Conservation (phyloP, 176 grass and related monocot species). For the Eleusine coracana region DNA sequence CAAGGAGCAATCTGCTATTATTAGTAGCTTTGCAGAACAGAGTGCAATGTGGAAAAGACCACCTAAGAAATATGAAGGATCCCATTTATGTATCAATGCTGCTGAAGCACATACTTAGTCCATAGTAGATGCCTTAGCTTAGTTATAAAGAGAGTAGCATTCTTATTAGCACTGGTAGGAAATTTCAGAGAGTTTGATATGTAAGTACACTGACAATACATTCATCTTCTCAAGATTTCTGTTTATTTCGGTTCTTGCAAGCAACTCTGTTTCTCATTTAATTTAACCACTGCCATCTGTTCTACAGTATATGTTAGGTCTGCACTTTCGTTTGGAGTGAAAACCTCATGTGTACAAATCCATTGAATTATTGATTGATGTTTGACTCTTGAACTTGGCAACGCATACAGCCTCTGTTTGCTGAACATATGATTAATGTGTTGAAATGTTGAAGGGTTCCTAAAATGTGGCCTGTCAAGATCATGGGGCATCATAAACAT, state of each 20-base stretch:
- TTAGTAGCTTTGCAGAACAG: slow-evolving; percentile 79
- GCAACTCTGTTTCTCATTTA: not conserved
- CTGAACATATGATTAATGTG: not conserved
- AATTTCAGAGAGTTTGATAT: slow-evolving; percentile 8
- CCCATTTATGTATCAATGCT: not conserved
- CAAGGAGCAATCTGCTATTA: slow-evolving; percentile 52
- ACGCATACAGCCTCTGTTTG: not conserved
- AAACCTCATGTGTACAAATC: not conserved
- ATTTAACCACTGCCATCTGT: not conserved
- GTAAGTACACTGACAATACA: not conserved
- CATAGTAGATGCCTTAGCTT: slow-evolving; percentile 23
- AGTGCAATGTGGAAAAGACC: slow-evolving; percentile 54
- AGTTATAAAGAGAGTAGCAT: not conserved
- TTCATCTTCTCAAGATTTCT: not conserved
- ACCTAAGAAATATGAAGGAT: slow-evolving; percentile 20
- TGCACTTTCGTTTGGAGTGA: not conserved
- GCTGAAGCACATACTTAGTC: slow-evolving; percentile 4
- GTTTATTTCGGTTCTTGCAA: not conserved
- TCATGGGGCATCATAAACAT: slow-evolving; percentile 32
- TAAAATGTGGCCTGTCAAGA: slow-evolving; percentile 12
- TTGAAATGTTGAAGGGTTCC: slow-evolving; percentile 13
- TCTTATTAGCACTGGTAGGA: not conserved
- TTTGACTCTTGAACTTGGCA: not conserved
- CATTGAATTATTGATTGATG: not conserved
- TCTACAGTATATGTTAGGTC: not conserved